Conservation (phyloP, 2,329 filamentous ascomycete genomes). For the Colletotrichum phormii region DNA sequence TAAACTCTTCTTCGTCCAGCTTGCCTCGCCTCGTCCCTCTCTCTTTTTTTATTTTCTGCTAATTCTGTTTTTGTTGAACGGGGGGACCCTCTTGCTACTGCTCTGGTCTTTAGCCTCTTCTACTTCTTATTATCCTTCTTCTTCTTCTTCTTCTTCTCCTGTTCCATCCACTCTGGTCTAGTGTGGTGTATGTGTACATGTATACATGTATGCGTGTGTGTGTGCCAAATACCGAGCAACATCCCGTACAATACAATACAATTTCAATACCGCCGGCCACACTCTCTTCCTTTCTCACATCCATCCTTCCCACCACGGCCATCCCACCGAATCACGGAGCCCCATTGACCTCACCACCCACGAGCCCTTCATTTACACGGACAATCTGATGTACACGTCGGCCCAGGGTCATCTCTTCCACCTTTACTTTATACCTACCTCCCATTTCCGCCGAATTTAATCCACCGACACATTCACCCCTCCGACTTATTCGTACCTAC, state of each 20-base stretch:
- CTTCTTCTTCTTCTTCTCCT: background rate
- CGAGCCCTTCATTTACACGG: slow-evolving; percentile 36
- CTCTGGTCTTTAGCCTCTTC: background rate
- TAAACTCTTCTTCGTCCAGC: background rate
- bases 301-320: slow-evolving; percentile 14
- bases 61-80: background rate
- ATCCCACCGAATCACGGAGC: slow-evolving; percentile 31
- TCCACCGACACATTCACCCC: background rate
- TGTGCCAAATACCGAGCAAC: background rate
- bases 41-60: slow-evolving; percentile 5
- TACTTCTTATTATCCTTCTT: background rate
- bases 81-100: background rate
- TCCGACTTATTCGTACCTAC: background rate
- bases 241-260: slow-evolving; percentile 28
- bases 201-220: background rate
- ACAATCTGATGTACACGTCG: slow-evolving; percentile 24
- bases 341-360: slow-evolving; percentile 24
- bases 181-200: background rate
- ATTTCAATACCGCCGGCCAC: slow-evolving; percentile 4
- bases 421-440: background rate
- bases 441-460: background rate
- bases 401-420: background rate
- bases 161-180: background rate
- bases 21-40: background rate
- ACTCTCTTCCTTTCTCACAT: slow-evolving; percentile 14